These are phyloP conservation scores for Boletus rubescentipes DNA, from an alignment of 768 basidiomycete genomes.

Conservation along the genomic window DNA sequence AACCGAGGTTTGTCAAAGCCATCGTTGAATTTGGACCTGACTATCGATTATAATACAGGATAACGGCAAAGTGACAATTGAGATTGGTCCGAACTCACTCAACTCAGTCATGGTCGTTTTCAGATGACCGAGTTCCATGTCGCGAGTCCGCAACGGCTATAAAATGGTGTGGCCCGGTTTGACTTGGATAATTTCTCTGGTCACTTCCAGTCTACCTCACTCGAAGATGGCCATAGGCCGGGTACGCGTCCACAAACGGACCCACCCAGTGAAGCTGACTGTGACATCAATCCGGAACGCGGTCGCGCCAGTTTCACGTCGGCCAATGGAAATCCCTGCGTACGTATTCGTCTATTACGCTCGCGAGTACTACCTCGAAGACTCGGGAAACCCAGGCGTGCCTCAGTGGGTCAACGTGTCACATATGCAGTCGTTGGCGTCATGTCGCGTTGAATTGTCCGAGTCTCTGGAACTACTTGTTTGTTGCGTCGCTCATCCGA, in stretches of 20 bases:
- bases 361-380: neutral
- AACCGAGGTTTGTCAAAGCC: too few species aligned
- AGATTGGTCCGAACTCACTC: too few species aligned
- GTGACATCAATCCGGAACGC: neutral
- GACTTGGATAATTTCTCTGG: neutral
- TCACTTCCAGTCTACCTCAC: neutral
- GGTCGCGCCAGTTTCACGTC: neutral
- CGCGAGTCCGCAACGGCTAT: too few species aligned
- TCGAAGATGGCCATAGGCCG: neutral
- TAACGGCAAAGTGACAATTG: too few species aligned
- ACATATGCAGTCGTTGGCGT: conserved; percentile 1
- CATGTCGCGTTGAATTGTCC: neutral
- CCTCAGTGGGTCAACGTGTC: neutral
- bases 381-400: neutral
- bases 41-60: too few species aligned
- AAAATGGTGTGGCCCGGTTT: too few species aligned
- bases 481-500: neutral
- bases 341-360: neutral
- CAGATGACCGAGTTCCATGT: too few species aligned
- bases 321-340: neutral
- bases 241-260: neutral
- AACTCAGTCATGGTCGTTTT: too few species aligned
- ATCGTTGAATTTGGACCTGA: too few species aligned
- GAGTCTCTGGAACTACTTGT: conserved; percentile 2
- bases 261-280: neutral